Conservation (phyloP, 441 rosid species). For the Dalechampia spathulata region DNA sequence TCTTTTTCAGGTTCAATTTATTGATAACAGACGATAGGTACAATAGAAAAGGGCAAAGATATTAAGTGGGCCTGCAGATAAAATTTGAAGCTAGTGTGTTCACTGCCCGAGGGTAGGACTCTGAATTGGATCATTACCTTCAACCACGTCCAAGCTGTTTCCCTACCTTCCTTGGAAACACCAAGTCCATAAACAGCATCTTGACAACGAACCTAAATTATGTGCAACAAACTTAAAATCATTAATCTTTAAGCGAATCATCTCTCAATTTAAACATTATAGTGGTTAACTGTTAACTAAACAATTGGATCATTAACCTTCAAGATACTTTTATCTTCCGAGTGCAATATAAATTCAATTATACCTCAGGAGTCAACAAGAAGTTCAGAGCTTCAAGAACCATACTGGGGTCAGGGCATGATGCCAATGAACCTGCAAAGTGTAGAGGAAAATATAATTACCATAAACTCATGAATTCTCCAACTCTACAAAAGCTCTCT, state of each 20-base stretch:
- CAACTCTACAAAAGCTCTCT: neutral
- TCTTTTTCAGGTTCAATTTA: neutral
- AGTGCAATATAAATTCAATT: too few relatives aligned
- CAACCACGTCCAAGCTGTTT: conserved; percentile 89
- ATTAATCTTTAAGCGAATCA: neutral
- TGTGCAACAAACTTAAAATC: conserved; percentile 1
- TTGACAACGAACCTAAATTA: conserved; percentile 79
- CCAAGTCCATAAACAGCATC: conserved; percentile 65
- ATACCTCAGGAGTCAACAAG: conserved; percentile 73
- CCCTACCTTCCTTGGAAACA: conserved; percentile 75
- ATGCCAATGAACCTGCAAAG: conserved; percentile 62
- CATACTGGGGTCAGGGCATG: conserved; percentile 56
- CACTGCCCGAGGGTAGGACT: neutral
- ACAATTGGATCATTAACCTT: conserved; percentile 3
- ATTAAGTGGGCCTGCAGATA: too few relatives aligned
- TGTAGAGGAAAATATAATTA: conserved; percentile 6
- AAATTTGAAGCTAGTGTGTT: neutral
- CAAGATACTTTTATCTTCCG: conserved; percentile 1
- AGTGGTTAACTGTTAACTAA: conserved; percentile 4
- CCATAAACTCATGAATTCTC: conserved; percentile 4
- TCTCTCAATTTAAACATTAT: neutral
- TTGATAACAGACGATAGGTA: neutral
- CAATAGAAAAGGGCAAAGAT: too few relatives aligned
- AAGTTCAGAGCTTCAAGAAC: conserved; percentile 71
- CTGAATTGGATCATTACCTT: conserved; percentile 30